Evolutionary conservation across 164 flowering plant genomes (phyloP).

Genomic region (Umbellularia californica): DNA sequence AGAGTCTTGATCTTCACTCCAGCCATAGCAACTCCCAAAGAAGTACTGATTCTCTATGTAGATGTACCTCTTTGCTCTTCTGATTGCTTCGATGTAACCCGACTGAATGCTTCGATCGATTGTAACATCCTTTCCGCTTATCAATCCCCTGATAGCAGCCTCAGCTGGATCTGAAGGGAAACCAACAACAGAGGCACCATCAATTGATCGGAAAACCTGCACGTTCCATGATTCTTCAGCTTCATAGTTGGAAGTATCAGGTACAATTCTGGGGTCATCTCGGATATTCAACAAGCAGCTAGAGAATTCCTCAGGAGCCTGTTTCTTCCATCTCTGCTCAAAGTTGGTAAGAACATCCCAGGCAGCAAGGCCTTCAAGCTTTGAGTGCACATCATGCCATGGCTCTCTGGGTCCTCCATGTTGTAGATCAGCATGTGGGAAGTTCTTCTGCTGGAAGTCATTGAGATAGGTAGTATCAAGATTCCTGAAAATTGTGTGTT

Average conservation of each 20-base stretch:
- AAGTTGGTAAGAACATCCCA: slow-evolving; percentile 77
- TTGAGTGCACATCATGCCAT: slow-evolving; percentile 74
- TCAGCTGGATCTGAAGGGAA: slow-evolving; percentile 36
- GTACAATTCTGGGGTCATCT: slow-evolving; percentile 20
- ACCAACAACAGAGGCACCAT: slow-evolving; percentile 48
- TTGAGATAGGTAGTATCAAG: slow-evolving; percentile 37
- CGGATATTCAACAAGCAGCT: slow-evolving; percentile 14
- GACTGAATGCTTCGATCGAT: slow-evolving; percentile 68
- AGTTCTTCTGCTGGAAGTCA: slow-evolving; percentile 74
- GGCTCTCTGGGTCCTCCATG: slow-evolving; percentile 86
- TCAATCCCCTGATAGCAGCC: slow-evolving; percentile 38
- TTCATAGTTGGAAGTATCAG: slow-evolving; percentile 12
- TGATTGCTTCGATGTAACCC: slow-evolving; percentile 64
- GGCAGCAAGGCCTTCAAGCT: slow-evolving; percentile 65
- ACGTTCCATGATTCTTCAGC: slow-evolving; percentile 54
- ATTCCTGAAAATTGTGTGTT: slow-evolving; percentile 56
- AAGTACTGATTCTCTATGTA: slow-evolving; percentile 80
- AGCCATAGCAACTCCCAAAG: slow-evolving; percentile 59
- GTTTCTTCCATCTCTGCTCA: slow-evolving; percentile 66
- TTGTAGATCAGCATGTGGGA: slow-evolving; percentile 39
- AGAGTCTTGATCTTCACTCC: slow-evolving; percentile 42
- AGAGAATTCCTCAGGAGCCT: slow-evolving; percentile 21
- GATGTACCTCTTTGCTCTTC: slow-evolving; percentile 60
- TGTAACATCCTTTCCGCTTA: slow-evolving; percentile 45
- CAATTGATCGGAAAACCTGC: slow-evolving; percentile 67